These are phyloP conservation scores for Halenospora varia DNA, from an alignment of 495 filamentous ascomycete species.

Conservation along the genomic window DNA sequence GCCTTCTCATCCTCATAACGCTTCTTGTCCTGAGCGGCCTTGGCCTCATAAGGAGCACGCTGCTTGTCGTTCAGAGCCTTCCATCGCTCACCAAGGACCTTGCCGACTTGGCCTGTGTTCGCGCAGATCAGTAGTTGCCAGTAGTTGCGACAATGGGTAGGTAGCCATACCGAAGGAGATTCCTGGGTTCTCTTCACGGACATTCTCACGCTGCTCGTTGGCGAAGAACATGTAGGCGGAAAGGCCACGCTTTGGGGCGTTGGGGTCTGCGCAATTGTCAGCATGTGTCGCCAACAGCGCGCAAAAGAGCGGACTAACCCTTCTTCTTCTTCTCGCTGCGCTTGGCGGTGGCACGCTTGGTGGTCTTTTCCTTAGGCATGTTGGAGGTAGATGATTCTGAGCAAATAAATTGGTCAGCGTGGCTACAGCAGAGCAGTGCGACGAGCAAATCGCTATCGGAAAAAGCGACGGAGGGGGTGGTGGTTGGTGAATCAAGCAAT, in stretches of 20 bases:
- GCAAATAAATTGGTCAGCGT: slow-evolving; percentile 41
- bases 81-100: slow-evolving; percentile 96
- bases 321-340: slow-evolving; percentile 70
- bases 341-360: slow-evolving; percentile 50
- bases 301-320: slow-evolving; percentile 49
- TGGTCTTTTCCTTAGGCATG: slow-evolving; percentile 75
- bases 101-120: slow-evolving; percentile 82
- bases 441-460: slow-evolving; percentile 22
- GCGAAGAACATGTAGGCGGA: slow-evolving; percentile 99
- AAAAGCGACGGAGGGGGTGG: slow-evolving; percentile 13
- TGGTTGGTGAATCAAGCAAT: slow-evolving; percentile 7
- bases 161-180: slow-evolving; percentile 90
- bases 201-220: slow-evolving; percentile 97
- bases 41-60: slow-evolving; percentile 87
- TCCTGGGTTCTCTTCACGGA: slow-evolving; percentile 96
- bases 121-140: slow-evolving; percentile 1
- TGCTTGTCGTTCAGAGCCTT: slow-evolving; percentile 90
- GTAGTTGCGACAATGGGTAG: neutral
- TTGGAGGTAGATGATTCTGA: slow-evolving; percentile 39
- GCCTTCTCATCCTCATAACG: slow-evolving; percentile 97
- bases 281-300: neutral
- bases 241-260: slow-evolving; percentile 97
- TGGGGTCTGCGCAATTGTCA: slow-evolving; percentile 68
- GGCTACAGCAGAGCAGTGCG: slow-evolving; percentile 32
- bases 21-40: slow-evolving; percentile 96